phyloP scores from a whole-genome alignment of 2,329 filamentous ascomycete species.

The Golovinomyces cichoracearum region DNA sequence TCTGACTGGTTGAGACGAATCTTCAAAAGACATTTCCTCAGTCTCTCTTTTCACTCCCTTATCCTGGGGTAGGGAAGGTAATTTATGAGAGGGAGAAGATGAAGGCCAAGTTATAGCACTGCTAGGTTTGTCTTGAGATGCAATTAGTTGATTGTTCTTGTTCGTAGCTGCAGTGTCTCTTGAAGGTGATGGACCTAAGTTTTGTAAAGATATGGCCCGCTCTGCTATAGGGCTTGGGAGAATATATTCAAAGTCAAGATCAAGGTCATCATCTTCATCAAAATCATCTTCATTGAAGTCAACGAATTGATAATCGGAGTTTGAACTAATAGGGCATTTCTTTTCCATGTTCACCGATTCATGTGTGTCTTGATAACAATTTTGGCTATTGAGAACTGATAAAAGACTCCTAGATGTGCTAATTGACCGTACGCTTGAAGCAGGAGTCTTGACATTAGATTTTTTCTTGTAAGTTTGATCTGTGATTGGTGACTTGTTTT shows the following conservation, averaged over 20 bases:
- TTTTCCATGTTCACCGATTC: slow-evolving; percentile 18
- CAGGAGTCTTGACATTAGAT: not conserved
- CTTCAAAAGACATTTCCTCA: not conserved
- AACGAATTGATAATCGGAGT: slow-evolving; percentile 1
- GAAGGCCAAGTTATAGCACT: slow-evolving; percentile 17
- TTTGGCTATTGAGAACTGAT: slow-evolving; percentile 18
- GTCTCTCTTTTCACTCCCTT: slow-evolving; percentile 4
- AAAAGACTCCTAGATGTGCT: slow-evolving; percentile 2
- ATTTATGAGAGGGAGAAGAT: slow-evolving; percentile 22
- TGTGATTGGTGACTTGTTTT: slow-evolving; percentile 9
- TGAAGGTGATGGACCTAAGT: slow-evolving; percentile 4
- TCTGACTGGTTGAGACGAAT: slow-evolving; percentile 4
- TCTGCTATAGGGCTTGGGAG: slow-evolving; percentile 8
- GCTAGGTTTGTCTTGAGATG: slow-evolving; percentile 8
- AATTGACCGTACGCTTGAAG: not conserved
- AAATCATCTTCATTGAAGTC: slow-evolving; percentile 53
- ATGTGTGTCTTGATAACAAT: slow-evolving; percentile 23
- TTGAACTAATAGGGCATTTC: slow-evolving; percentile 9
- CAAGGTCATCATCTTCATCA: slow-evolving; percentile 56
- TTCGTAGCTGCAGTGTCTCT: slow-evolving; percentile 22
- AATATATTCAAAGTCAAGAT: slow-evolving; percentile 32
- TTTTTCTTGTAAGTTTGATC: not conserved
- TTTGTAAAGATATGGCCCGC: not conserved
- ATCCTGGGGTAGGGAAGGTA: slow-evolving; percentile 11
- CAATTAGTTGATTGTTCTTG: slow-evolving; percentile 1